Percentiles rank a stretch among this genome's conserved stretches.
These are phyloP conservation scores for Talaromyces rugulosus DNA, from an alignment of 2,329 filamentous ascomycete genomes.

Conservation along the genomic window DNA sequence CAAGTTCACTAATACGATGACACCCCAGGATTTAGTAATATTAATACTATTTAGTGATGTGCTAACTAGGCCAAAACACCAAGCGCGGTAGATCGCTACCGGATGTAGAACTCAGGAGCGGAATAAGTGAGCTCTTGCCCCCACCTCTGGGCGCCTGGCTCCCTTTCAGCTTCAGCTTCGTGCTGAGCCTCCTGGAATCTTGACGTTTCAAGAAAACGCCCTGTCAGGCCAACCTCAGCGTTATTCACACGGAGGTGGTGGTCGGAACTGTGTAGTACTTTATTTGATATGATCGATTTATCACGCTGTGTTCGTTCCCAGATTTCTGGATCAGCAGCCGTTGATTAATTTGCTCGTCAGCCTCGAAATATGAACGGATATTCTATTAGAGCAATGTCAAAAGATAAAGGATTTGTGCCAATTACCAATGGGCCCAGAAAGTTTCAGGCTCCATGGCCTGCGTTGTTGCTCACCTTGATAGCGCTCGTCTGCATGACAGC, in stretches of 20 bases:
- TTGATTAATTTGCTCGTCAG: not conserved
- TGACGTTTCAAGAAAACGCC: too few species aligned
- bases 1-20: too few species aligned
- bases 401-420: not conserved
- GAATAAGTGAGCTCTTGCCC: not conserved
- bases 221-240: too few species aligned
- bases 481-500: not conserved
- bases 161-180: not conserved
- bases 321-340: not conserved
- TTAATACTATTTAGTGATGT: not conserved
- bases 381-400: not conserved
- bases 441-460: not conserved
- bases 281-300: too few species aligned
- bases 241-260: too few species aligned
- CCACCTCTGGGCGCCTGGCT: not conserved
- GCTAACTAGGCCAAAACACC: not conserved
- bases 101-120: not conserved
- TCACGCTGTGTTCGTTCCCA: not conserved
- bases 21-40: too few species aligned
- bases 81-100: not conserved
- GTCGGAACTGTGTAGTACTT: too few species aligned
- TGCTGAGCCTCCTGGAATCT: too few species aligned
- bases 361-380: not conserved
- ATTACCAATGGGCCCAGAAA: not conserved
- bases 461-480: not conserved